Evolutionary conservation across 768 basidiomycete genomes (phyloP), one percentile per base, ranked within the genome.

Genomic region (Collybia mongolica): DNA sequence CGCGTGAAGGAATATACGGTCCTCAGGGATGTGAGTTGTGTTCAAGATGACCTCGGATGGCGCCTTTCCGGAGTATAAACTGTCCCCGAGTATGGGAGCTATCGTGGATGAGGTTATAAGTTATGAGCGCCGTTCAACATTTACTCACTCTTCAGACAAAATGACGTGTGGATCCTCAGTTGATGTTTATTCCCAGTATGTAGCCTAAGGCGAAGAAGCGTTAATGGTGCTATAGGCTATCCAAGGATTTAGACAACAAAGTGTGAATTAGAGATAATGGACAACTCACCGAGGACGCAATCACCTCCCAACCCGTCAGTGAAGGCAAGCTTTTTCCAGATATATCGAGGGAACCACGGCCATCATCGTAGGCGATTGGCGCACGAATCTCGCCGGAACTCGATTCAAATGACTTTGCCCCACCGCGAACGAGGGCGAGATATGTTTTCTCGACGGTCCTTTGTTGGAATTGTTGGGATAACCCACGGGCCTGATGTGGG

Each of bases 61-160:
- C 26, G 56, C 51, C 44, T 60, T 75, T 4, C 59, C 65, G 35
- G 82, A 76, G 56, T 86, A 79, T 1, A 78, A 52, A 1, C 58
- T 59, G 57, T 89, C 86, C 1, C 87, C 86, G 8, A 89, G 68
- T 43, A 89, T 81, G 15, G 86, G 86, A 23, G 80, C 86, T 88
- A 52, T 43, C 40, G 36, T 15, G 51, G 42, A 44, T 46, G 39
- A 43, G 39, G 9, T 44, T 35, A 53, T 39, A 28, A 18, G 41
- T 36, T 8, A 22, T 32, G 6, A 18, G 42, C 19, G 51, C 49
- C 17, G 11, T 49, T 12, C 32, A 32, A 44, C 14, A 6, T 26
- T 35, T 14, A 57, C 69, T 11, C 50, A 81, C 84, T 66, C 44
- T 73, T 70, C 46, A 86, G 61, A 48, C 67, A 68, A 42, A 76